Percentiles rank a stretch among this genome's conserved stretches.
Conservation (phyloP, 345 rosid species). For the Fremontodendron californicum region DNA sequence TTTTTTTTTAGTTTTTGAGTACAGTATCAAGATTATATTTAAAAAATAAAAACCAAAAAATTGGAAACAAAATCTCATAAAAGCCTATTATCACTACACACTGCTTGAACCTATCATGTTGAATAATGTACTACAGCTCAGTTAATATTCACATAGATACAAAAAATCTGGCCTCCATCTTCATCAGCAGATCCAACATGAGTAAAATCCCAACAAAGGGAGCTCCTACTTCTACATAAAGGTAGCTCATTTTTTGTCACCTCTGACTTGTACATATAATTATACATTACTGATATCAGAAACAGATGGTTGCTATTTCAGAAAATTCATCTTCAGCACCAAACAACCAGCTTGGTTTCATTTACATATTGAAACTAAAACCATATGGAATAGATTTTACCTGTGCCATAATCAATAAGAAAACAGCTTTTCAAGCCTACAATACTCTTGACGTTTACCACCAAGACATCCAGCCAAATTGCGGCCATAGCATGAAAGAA, state of each 20-base stretch:
- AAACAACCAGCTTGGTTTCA: background rate
- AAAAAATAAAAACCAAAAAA: background rate
- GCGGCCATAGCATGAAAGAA: background rate
- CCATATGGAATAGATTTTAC: background rate
- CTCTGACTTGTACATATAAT: background rate
- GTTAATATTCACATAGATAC: background rate
- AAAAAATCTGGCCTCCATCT: background rate
- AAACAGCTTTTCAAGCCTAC: background rate
- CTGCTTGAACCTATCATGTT: background rate
- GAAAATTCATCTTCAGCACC: background rate
- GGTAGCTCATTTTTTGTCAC: background rate
- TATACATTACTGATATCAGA: background rate
- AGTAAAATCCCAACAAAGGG: background rate
- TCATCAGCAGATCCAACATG: background rate
- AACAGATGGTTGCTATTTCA: background rate
- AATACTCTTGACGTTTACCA: background rate
- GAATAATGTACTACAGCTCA: background rate
- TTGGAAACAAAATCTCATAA: background rate
- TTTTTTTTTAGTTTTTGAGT: background rate
- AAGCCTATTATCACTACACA: background rate
- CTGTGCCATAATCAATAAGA: background rate
- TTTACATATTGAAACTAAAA: background rate
- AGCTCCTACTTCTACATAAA: background rate
- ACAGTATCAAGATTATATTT: background rate
- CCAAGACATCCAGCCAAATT: background rate